phyloP scores from a whole-genome alignment of 2,329 filamentous ascomycete species.

The Microcyclospora pomicola region DNA sequence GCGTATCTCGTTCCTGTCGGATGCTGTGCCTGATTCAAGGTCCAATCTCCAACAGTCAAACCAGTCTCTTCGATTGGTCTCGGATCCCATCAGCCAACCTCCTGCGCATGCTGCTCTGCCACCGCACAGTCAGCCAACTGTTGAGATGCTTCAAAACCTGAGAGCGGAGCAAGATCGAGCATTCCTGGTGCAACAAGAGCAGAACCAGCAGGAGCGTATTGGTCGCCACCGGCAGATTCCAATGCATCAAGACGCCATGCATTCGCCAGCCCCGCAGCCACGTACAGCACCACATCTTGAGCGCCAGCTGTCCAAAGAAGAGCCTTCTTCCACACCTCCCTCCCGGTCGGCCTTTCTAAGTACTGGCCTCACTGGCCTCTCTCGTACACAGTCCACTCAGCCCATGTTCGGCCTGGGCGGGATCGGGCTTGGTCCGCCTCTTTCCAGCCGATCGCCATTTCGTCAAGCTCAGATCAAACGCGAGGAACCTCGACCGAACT shows the following conservation, averaged over 20 bases:
- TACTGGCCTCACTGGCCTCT: constrained; percentile 7
- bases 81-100: constrained; percentile 2
- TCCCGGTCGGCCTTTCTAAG: constrained; percentile 8
- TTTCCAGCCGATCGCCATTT: constrained; percentile 10
- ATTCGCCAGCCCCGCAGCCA: constrained; percentile 17
- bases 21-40: constrained; percentile 17
- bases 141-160: constrained; percentile 10
- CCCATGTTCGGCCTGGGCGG: constrained; percentile 6
- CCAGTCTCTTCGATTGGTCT: constrained; percentile 5
- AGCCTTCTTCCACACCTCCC: constrained; percentile 12
- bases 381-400: neutral
- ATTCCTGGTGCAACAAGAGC: constrained; percentile 16
- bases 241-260: constrained; percentile 9
- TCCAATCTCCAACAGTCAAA: constrained; percentile 4
- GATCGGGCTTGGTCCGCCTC: constrained; percentile 8
- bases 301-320: constrained; percentile 12
- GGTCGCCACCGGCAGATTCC: constrained; percentile 12
- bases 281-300: constrained; percentile 10
- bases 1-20: constrained; percentile 19
- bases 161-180: constrained; percentile 21
- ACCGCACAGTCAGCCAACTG: constrained; percentile 11
- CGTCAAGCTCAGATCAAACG: constrained; percentile 19
- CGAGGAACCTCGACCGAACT: constrained; percentile 18
- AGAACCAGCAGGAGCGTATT: constrained; percentile 13
- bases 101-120: constrained; percentile 10